These are phyloP conservation scores for Lactarius evosmus DNA, from an alignment of 768 basidiomycete genomes.

Conservation along the genomic window DNA sequence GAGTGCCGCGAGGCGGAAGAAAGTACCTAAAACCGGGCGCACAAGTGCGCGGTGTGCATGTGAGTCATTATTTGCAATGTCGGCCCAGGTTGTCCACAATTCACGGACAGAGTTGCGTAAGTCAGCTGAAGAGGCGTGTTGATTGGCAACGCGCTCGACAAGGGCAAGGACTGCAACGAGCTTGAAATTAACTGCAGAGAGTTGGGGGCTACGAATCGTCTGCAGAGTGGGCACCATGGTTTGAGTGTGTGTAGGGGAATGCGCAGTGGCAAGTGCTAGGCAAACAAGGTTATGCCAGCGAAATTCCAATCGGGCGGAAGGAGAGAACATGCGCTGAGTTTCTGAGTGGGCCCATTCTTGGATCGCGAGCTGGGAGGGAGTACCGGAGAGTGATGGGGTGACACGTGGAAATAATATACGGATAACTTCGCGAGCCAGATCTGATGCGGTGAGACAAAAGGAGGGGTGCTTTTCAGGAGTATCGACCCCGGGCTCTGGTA, in stretches of 20 bases:
- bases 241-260: neutral
- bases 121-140: constrained; percentile 1
- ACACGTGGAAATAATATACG: constrained; percentile 24
- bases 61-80: constrained; percentile 21
- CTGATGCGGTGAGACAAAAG: constrained; percentile 25
- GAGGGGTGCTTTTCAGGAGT: constrained; percentile 13
- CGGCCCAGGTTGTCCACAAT: constrained; percentile 45
- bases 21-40: constrained; percentile 42
- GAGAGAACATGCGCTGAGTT: constrained; percentile 20
- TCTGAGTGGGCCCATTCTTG: constrained; percentile 23
- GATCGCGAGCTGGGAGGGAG: constrained; percentile 21
- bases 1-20: constrained; percentile 45
- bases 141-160: constrained; percentile 15
- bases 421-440: constrained; percentile 19
- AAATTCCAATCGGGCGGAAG: constrained; percentile 9
- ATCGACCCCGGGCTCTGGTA: constrained; percentile 4
- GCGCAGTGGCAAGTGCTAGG: constrained; percentile 25
- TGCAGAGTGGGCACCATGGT: constrained; percentile 9
- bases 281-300: constrained; percentile 27
- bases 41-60: constrained; percentile 23
- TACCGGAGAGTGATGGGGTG: constrained; percentile 7
- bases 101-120: constrained; percentile 20
- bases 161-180: constrained; percentile 23
- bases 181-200: constrained; percentile 21
- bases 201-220: neutral